phyloP scores from a whole-genome alignment of 179 eudicot genomes.

The Nepenthes alata region DNA sequence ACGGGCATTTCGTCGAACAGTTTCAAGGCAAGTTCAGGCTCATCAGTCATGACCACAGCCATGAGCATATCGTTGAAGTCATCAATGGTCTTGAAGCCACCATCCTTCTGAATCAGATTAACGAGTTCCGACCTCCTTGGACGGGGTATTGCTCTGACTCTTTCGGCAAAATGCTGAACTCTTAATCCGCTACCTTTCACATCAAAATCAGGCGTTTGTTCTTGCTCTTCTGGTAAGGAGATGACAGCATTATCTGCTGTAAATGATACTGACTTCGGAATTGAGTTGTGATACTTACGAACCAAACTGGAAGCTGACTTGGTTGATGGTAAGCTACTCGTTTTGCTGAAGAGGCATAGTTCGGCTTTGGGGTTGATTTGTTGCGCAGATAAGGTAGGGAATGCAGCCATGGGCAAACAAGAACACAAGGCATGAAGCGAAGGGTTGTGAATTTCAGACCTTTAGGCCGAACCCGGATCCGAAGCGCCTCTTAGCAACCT shows the following conservation, averaged over 20 bases:
- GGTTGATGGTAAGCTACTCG: too few relatives aligned
- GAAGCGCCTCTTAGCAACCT: too few relatives aligned
- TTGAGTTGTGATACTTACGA: too few relatives aligned
- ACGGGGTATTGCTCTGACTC: slow-evolving; percentile 20
- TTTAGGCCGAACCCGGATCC: too few relatives aligned
- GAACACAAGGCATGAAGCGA: too few relatives aligned
- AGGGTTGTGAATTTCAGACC: too few relatives aligned
- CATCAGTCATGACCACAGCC: slow-evolving; percentile 31
- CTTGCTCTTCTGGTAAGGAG: background rate
- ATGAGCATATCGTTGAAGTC: slow-evolving; percentile 10
- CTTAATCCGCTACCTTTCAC: slow-evolving; percentile 6
- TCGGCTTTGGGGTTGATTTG: too few relatives aligned
- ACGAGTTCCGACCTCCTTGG: slow-evolving; percentile 12
- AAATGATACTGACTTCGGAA: too few relatives aligned
- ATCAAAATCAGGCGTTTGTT: background rate
- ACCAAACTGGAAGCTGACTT: too few relatives aligned
- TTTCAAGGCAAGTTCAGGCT: slow-evolving; percentile 38
- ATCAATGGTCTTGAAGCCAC: slow-evolving; percentile 15
- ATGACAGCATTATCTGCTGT: background rate
- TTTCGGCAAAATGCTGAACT: slow-evolving; percentile 13
- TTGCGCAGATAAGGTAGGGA: too few relatives aligned
- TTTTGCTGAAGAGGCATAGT: too few relatives aligned
- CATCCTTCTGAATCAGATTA: slow-evolving; percentile 14
- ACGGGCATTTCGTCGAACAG: slow-evolving; percentile 35
- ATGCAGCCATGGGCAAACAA: too few relatives aligned